Evolutionary conservation across 371 early-diverging fungal species (phyloP).

Genomic region (Fennellomyces sp.): DNA sequence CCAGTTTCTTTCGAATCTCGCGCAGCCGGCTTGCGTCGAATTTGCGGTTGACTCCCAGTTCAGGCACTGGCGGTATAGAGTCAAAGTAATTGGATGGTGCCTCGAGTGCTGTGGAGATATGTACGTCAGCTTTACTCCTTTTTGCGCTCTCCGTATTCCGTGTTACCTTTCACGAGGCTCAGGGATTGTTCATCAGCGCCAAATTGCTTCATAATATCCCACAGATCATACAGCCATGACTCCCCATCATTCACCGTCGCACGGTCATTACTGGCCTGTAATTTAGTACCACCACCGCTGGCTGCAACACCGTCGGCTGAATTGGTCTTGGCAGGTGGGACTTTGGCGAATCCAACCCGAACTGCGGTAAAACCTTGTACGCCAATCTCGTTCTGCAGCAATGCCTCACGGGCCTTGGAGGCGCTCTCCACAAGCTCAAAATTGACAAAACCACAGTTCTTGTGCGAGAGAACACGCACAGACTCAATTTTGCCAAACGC

Average conservation of each 20-base stretch:
- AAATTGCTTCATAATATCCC: conserved; percentile 31
- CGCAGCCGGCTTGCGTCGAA: conserved; percentile 83
- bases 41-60: conserved; percentile 64
- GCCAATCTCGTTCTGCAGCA: conserved; percentile 85
- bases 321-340: conserved; percentile 52
- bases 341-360: conserved; percentile 92
- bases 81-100: conserved; percentile 50
- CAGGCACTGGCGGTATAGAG: conserved; percentile 75
- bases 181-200: conserved; percentile 16
- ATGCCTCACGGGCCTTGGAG: conserved; percentile 80
- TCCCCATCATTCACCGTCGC: conserved; percentile 18
- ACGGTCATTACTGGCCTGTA: conserved; percentile 16
- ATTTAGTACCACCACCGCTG: conserved; percentile 3
- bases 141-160: background rate
- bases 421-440: conserved; percentile 89
- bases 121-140: background rate
- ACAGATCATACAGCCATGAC: conserved; percentile 34
- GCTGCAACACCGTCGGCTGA: conserved; percentile 1
- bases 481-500: conserved; percentile 92
- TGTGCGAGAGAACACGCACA: conserved; percentile 92
- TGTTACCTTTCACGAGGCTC: conserved; percentile 21
- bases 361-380: conserved; percentile 76
- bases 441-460: conserved; percentile 97
- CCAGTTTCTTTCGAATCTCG: conserved; percentile 89
- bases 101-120: conserved; percentile 20